These are phyloP conservation scores for Rhodotorula sp. DNA, from an alignment of 1,284 basidiomycete genomes.

Conservation along the genomic window DNA sequence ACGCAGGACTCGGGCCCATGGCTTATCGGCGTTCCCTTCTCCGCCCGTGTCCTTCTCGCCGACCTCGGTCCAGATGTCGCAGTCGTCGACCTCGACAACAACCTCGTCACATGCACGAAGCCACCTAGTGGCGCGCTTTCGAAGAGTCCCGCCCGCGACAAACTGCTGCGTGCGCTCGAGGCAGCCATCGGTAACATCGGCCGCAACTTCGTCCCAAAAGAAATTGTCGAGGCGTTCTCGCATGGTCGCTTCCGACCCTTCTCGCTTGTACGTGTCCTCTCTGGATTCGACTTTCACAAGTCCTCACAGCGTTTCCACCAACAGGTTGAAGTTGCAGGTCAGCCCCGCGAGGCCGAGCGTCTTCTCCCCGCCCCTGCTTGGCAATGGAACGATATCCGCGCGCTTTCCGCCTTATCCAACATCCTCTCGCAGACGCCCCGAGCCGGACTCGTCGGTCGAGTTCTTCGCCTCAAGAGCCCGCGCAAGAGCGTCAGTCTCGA, in stretches of 20 bases:
- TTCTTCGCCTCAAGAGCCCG: conserved; percentile 20
- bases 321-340: conserved; percentile 25
- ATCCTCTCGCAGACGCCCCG: conserved; percentile 24
- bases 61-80: conserved; percentile 69
- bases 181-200: conserved; percentile 66
- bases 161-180: conserved; percentile 70
- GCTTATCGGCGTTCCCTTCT: conserved; percentile 90
- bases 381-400: conserved; percentile 35
- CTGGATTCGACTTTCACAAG: too few relatives aligned
- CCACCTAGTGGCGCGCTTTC: conserved; percentile 79
- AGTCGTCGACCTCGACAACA: conserved; percentile 88
- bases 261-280: conserved; percentile 41
- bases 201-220: conserved; percentile 52
- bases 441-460: conserved; percentile 8
- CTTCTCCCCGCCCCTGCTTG: conserved; percentile 26
- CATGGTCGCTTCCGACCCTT: conserved; percentile 61
- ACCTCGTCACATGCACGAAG: conserved; percentile 75
- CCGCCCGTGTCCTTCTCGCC: conserved; percentile 67
- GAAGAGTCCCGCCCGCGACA: conserved; percentile 76
- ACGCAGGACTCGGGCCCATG: conserved; percentile 67
- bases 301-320: background rate
- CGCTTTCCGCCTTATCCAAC: conserved; percentile 28
- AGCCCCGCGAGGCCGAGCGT: conserved; percentile 24
- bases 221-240: conserved; percentile 94
- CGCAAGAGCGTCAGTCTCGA: conserved; percentile 35